phyloP scores from a whole-genome alignment of 805 yeast species.

The Pichia heedii region DNA sequence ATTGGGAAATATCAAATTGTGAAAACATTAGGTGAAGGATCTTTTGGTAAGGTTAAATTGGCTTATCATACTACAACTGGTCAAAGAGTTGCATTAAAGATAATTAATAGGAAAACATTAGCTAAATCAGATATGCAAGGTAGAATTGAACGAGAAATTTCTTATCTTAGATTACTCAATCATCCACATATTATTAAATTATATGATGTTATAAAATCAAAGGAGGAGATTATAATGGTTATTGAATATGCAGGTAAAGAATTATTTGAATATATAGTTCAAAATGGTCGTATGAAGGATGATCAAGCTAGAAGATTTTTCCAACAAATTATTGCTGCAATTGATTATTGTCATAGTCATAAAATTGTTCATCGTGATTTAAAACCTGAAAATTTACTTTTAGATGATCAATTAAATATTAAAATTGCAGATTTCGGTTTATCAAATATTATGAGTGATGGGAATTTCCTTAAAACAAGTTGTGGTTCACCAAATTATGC shows the following conservation, averaged over 20 bases:
- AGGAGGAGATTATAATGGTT: slow-evolving; percentile 95
- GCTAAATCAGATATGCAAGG: slow-evolving; percentile 98
- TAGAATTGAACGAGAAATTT: slow-evolving; percentile 87
- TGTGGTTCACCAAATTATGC: slow-evolving; percentile 98
- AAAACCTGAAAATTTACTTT: slow-evolving; percentile 85
- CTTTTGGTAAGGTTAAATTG: slow-evolving; percentile 91
- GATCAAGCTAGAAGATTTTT: slow-evolving; percentile 87
- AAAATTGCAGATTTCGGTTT: slow-evolving; percentile 95
- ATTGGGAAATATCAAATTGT: slow-evolving; percentile 92
- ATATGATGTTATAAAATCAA: slow-evolving; percentile 90
- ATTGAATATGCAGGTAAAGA: slow-evolving; percentile 97
- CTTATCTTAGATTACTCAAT: slow-evolving; percentile 75
- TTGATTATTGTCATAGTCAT: slow-evolving; percentile 92
- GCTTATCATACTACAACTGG: slow-evolving; percentile 88
- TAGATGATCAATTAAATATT: slow-evolving; percentile 85
- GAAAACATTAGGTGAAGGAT: slow-evolving; percentile 91
- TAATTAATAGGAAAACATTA: slow-evolving; percentile 83
- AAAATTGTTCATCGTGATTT: slow-evolving; percentile 94
- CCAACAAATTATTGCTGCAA: slow-evolving; percentile 94
- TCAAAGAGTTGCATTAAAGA: slow-evolving; percentile 85
- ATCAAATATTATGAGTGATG: slow-evolving; percentile 95
- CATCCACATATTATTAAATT: slow-evolving; percentile 95
- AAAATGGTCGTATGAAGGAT: slow-evolving; percentile 87
- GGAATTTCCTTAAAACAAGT: slow-evolving; percentile 86
- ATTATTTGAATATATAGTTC: slow-evolving; percentile 90